phyloP scores from a whole-genome alignment of 164 flowering plant genomes.

The Umbellularia californica region DNA sequence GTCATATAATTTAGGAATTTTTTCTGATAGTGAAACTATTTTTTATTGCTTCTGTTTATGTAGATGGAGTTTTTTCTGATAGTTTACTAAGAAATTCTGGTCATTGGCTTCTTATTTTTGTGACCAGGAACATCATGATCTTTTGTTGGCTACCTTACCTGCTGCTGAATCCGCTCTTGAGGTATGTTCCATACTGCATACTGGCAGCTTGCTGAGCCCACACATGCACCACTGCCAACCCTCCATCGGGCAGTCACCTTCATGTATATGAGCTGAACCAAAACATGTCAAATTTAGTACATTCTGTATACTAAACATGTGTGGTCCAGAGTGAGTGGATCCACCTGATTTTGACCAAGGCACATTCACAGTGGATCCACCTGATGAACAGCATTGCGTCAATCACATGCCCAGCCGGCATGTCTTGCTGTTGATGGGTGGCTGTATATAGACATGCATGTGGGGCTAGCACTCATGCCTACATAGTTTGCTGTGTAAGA shows the following conservation, averaged over 20 bases:
- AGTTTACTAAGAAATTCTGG: not conserved
- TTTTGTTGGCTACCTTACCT: slow-evolving; percentile 68
- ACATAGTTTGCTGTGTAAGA: not conserved
- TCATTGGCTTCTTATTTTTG: not conserved
- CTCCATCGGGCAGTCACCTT: not conserved
- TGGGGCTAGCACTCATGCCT: not conserved
- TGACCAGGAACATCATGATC: slow-evolving; percentile 90
- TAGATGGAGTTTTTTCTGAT: no score
- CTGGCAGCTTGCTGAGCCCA: not conserved
- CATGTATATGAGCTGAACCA: not conserved
- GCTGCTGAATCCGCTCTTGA: slow-evolving; percentile 76
- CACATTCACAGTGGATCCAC: not conserved
- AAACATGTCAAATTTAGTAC: not conserved
- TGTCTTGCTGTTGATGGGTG: not conserved
- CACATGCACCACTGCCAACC: not conserved
- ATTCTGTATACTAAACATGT: not conserved
- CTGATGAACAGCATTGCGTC: not conserved
- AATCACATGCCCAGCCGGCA: not conserved
- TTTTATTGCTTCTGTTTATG: no score
- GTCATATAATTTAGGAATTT: no score
- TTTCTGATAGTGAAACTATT: no score
- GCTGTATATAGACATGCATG: not conserved
- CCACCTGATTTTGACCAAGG: not conserved
- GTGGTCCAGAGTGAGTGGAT: not conserved
- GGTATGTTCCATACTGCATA: slow-evolving; percentile 36